Conservation (phyloP, 345 rosid species). For the Geranium brycei region DNA sequence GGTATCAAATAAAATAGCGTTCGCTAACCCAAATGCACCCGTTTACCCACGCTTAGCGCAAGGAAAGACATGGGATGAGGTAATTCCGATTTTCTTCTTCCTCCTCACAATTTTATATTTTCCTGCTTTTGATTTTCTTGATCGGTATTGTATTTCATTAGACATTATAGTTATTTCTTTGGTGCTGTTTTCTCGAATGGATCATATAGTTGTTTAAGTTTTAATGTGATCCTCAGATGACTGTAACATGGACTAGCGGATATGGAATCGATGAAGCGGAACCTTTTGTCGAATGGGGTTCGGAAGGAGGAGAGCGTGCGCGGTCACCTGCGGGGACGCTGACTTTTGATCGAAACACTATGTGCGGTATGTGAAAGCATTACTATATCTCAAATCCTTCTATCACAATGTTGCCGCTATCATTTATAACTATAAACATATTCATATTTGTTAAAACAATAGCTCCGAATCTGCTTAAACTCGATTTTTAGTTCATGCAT, state of each 20-base stretch:
- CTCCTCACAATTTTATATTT: too few species aligned
- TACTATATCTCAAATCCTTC: background rate
- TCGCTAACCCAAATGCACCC: conserved; percentile 74
- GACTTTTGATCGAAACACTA: conserved; percentile 58
- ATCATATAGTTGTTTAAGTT: too few species aligned
- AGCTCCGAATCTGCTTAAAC: background rate
- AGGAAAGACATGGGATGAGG: conserved; percentile 87
- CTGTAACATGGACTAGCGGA: conserved; percentile 97
- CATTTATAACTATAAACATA: background rate
- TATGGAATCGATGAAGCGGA: conserved; percentile 60
- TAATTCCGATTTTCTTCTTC: conserved; percentile 20
- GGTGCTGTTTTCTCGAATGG: background rate
- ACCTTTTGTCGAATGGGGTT: conserved; percentile 74
- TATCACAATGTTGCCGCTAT: background rate
- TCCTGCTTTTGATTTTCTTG: background rate
- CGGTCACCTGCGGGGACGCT: conserved; percentile 76
- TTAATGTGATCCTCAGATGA: conserved; percentile 39
- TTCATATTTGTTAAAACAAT: background rate
- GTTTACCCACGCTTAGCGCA: conserved; percentile 83
- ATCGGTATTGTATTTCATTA: too few species aligned
- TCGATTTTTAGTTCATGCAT: background rate
- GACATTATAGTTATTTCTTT: background rate
- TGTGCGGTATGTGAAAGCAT: conserved; percentile 60
- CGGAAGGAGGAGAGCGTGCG: conserved; percentile 21
- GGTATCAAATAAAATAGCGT: conserved; percentile 46